Percentiles rank a stretch among this genome's conserved stretches.
Evolutionary conservation across 2,329 filamentous ascomycete genomes (phyloP).

Genomic region (Mariannaea elegans): DNA sequence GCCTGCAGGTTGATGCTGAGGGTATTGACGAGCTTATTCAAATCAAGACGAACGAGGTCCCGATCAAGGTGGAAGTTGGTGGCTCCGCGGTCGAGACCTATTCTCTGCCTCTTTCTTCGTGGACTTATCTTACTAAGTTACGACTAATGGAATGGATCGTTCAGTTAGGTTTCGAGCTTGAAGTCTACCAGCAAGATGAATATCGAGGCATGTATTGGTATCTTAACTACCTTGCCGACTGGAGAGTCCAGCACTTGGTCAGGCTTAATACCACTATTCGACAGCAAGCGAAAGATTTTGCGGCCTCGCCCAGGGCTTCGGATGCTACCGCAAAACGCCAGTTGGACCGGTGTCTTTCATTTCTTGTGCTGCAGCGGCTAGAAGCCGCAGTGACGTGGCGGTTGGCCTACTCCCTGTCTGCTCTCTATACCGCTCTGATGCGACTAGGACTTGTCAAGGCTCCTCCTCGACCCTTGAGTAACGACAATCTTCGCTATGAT

Average conservation of each 20-base stretch:
- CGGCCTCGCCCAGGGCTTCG: conserved; percentile 18
- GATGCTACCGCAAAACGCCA: conserved; percentile 50
- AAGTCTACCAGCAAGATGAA: conserved; percentile 88
- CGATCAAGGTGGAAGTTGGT: conserved; percentile 55
- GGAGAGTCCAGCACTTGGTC: conserved; percentile 74
- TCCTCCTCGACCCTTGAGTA: conserved; percentile 70
- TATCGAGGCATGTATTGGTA: conserved; percentile 92
- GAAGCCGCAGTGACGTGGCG: conserved; percentile 71
- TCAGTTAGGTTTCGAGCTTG: conserved; percentile 92
- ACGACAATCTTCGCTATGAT: conserved; percentile 76
- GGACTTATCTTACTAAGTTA: conserved; percentile 92
- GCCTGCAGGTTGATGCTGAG: conserved; percentile 82
- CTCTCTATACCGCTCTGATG: conserved; percentile 72
- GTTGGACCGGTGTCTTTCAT: conserved; percentile 59
- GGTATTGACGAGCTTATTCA: conserved; percentile 77
- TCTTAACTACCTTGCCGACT: conserved; percentile 76
- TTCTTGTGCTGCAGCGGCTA: conserved; percentile 68
- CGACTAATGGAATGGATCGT: conserved; percentile 86
- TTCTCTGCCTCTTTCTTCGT: conserved; percentile 81
- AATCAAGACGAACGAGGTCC: conserved; percentile 66
- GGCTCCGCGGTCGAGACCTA: conserved; percentile 62
- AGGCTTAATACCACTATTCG: conserved; percentile 75
- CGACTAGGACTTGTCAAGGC: conserved; percentile 64
- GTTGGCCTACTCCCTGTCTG: conserved; percentile 62
- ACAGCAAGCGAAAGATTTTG: conserved; percentile 46